Percentiles rank a stretch among this genome's conserved stretches.
phyloP scores from a whole-genome alignment of 495 filamentous ascomycete genomes.

The Penicillium silybi region DNA sequence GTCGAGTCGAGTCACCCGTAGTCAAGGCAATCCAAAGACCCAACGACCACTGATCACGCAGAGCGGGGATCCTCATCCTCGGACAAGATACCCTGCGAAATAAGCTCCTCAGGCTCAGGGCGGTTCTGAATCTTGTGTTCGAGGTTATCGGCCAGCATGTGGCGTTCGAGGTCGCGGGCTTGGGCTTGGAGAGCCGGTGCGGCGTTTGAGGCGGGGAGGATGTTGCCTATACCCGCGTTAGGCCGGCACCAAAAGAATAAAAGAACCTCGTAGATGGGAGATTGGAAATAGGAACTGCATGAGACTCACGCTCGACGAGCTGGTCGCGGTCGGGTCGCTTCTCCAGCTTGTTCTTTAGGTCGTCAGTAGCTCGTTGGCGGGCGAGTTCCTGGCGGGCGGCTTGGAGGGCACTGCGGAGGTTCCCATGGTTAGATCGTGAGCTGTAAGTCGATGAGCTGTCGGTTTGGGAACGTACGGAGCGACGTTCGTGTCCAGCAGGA shows the following conservation, averaged over 20 bases:
- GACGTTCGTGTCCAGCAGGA: constrained; percentile 66
- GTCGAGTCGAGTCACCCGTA: background rate
- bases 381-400: constrained; percentile 58
- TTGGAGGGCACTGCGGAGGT: constrained; percentile 53
- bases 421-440: background rate
- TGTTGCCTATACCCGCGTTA: constrained; percentile 57
- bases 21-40: background rate
- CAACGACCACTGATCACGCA: background rate
- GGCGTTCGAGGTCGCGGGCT: constrained; percentile 74
- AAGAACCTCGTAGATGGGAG: background rate
- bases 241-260: constrained; percentile 1
- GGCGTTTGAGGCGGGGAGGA: constrained; percentile 63
- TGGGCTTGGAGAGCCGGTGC: constrained; percentile 72
- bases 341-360: constrained; percentile 62
- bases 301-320: constrained; percentile 65
- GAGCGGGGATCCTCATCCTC: constrained; percentile 53
- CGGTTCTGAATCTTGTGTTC: constrained; percentile 78
- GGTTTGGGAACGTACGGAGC: constrained; percentile 52
- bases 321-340: constrained; percentile 61
- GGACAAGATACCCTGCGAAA: constrained; percentile 71
- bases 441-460: background rate
- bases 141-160: constrained; percentile 79
- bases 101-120: constrained; percentile 67
- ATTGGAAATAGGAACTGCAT: background rate
- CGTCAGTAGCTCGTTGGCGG: constrained; percentile 59